Conservation (phyloP, 352 stramenopile species). For the Pythium volutum region DNA sequence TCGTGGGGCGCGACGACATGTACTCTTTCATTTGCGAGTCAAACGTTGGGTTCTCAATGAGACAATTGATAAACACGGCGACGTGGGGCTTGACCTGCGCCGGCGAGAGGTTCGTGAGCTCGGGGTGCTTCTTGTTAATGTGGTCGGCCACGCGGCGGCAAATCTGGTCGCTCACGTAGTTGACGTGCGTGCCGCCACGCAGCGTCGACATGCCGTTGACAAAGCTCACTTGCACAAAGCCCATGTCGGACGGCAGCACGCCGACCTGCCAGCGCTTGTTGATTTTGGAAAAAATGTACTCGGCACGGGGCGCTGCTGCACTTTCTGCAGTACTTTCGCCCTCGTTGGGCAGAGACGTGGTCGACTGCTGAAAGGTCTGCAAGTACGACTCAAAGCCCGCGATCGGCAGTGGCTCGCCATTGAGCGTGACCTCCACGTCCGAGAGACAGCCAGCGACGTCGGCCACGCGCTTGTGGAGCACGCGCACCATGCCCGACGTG, state of each 20-base stretch:
- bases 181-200: constrained; percentile 96
- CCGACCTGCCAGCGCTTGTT: constrained; percentile 97
- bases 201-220: constrained; percentile 98
- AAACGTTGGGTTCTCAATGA: constrained; percentile 99
- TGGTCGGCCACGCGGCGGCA: constrained; percentile 90
- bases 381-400: constrained; percentile 98
- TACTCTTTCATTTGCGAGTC: constrained; percentile 99
- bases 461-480: constrained; percentile 97
- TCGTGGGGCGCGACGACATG: constrained; percentile 90
- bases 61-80: constrained; percentile 97
- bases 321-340: background rate
- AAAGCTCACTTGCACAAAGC: constrained; percentile 98
- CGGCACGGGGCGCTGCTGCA: constrained; percentile 12
- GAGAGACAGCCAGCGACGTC: constrained; percentile 97
- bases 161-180: constrained; percentile 84
- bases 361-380: constrained; percentile 78
- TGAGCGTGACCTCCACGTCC: constrained; percentile 92
- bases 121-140: constrained; percentile 96
- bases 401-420: constrained; percentile 83
- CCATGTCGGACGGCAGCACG: constrained; percentile 86
- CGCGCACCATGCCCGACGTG: constrained; percentile 90
- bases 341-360: constrained; percentile 25
- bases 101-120: constrained; percentile 85
- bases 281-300: constrained; percentile 92
- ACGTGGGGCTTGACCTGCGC: constrained; percentile 98